These are phyloP conservation scores for Pleoardoris graminearum DNA, from an alignment of 2,329 filamentous ascomycete genomes.

Conservation along the genomic window DNA sequence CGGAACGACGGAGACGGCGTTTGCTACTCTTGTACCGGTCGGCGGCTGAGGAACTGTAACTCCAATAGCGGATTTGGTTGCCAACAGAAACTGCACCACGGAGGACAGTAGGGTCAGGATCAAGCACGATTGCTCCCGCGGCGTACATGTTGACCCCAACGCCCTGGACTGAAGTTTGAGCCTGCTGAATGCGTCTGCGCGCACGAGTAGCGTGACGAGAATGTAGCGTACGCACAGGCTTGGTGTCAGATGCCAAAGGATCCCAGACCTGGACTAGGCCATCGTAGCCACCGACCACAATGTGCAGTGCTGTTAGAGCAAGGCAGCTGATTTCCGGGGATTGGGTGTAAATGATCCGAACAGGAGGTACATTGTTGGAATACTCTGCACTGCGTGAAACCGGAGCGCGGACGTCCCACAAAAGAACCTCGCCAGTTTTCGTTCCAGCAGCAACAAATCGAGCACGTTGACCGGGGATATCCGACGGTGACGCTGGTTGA, in stretches of 20 bases:
- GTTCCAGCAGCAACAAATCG: slow-evolving; percentile 83
- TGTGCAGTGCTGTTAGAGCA: slow-evolving; percentile 79
- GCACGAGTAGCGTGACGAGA: slow-evolving; percentile 81
- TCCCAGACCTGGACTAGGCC: slow-evolving; percentile 97
- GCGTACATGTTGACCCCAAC: slow-evolving; percentile 77
- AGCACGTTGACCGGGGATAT: slow-evolving; percentile 83
- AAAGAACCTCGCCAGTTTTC: slow-evolving; percentile 70
- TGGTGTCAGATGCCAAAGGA: slow-evolving; percentile 76
- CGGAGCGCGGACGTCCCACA: slow-evolving; percentile 82
- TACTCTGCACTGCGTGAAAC: slow-evolving; percentile 58
- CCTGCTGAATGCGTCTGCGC: slow-evolving; percentile 72
- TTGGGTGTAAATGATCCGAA: slow-evolving; percentile 86
- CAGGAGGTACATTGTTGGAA: slow-evolving; percentile 65
- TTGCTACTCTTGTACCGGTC: slow-evolving; percentile 76
- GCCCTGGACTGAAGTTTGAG: slow-evolving; percentile 67
- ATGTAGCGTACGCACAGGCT: slow-evolving; percentile 83
- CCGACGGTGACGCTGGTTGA: slow-evolving; percentile 51
- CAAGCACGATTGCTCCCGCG: slow-evolving; percentile 80
- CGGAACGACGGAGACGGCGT: slow-evolving; percentile 73
- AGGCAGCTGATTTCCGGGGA: slow-evolving; percentile 85
- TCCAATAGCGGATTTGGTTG: slow-evolving; percentile 88
- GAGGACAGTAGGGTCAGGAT: slow-evolving; percentile 82
- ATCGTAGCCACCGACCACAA: slow-evolving; percentile 93
- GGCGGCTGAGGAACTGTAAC: slow-evolving; percentile 79
- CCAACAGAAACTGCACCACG: slow-evolving; percentile 87